Evolutionary conservation across 75 land plant species (phyloP), one percentile per base, ranked within the genome.

Genomic region (Pinus albicaulis): DNA sequence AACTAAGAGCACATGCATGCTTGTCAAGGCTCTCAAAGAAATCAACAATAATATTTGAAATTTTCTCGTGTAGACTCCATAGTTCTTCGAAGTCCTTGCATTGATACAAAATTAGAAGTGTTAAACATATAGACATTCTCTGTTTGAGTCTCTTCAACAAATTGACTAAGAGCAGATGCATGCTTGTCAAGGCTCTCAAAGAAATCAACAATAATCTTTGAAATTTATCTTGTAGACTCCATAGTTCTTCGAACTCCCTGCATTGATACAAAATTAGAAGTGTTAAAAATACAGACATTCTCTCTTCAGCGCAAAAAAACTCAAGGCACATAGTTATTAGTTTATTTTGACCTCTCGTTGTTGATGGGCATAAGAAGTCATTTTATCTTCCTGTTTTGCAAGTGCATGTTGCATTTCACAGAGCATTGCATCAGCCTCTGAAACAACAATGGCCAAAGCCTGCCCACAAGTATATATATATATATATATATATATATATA

Each of bases 281-380:
- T 16, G 38, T 14, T 62, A 26, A 26, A 61, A 25, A 25, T 26
- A 34, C 28, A 14, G 7, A 17, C 1, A 31, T 24, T 3, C 38
- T 36, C 3, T 36, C 3, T 36, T 36, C 3, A 36, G 3, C 38
- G 1, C 28, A 15, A 6, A 5, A 23, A 4, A 28, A 34, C 1
- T 31, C 19, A 31, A 64, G 19, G n/a, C 3, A n/a, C 14, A 20
- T n/a, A n/a, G n/a, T n/a, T 7, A 65, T 16, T 36, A 65, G 17
- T 41, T 38, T 34, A 44, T 59, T 23, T 41, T 70, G 19, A 85
- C 86, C 87, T 82, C 80, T 17, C 75, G 73, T 70, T 84, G 81
- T 55, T 85, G 85, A n/a, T 78, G 66, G 19, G 81, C 77, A 64
- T 82, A 76, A 14, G 66, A 58, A 13, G 81, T 28, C 62, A 85